Evolutionary conservation across 1,284 basidiomycete genomes (phyloP), one percentile per base, ranked within the genome.

Genomic region (Trichosporon asahii): DNA sequence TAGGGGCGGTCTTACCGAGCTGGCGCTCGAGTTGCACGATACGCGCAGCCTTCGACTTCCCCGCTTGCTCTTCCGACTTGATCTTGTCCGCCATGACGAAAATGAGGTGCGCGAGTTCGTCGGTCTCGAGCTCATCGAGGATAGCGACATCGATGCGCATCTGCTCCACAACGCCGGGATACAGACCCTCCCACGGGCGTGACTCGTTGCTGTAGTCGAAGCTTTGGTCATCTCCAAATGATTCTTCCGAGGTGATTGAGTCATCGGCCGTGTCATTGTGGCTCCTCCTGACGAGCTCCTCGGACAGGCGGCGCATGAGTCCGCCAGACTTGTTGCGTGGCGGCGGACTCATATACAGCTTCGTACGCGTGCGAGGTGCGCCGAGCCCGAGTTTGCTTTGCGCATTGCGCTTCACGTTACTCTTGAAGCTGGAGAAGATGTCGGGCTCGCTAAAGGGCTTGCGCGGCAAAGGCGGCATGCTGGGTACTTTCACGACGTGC

Each of bases 1-100:
- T 31, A 2, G 15, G 57, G 12, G 7, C 27, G 2, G 9, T n/a
- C 57, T 61, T 61, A 31, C 57, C 57, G 29, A 61, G 57, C 27
- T 61, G 29, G 14, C 18, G 8, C 57, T 61, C 57, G 4, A 61
- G 57, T 31, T 61, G 57, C 18, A 8, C 27, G 15, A 61, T 61
- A 31, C 29, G 29, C 4, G 57, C 57, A 1, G 29, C 29, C 18
- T 61, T 61, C 11, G 57, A 61, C 29, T 61, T 61, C 11, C 29
- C 57, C n/a, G 57, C 57, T 31, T 61, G 57, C 29, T 61, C 57
- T 27, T 61, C 57, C 2, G 57, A 21, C 27, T 61, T 61, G 57
- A 61, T 61, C 29, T 33, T 61, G 57, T 61, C 57, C 57, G 57
- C 57, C 57, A 61, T 61, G 18, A 61, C 57, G 29, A 61, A 61